phyloP scores from a whole-genome alignment of 2,329 filamentous ascomycete genomes.

The Claviceps pazoutovae region DNA sequence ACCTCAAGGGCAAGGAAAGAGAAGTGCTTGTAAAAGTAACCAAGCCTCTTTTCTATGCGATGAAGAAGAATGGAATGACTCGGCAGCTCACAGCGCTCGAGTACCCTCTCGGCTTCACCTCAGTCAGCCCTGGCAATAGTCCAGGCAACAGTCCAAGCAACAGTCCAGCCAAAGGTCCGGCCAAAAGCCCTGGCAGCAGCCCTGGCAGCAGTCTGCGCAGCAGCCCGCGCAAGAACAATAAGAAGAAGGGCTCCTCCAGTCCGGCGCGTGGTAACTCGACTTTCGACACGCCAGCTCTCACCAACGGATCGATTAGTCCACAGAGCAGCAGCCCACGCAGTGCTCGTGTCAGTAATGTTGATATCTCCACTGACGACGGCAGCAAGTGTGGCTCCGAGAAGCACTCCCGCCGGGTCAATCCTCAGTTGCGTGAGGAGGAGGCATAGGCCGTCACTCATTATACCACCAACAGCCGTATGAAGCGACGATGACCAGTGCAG shows the following conservation, averaged over 20 bases:
- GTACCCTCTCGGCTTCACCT: conserved; percentile 16
- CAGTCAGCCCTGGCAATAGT: conserved; percentile 6
- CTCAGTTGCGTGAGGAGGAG: conserved; percentile 17
- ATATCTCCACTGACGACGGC: conserved; percentile 19
- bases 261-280: conserved; percentile 36
- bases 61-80: conserved; percentile 51
- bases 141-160: background rate
- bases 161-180: background rate
- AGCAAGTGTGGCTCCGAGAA: conserved; percentile 11
- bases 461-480: background rate
- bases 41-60: conserved; percentile 42
- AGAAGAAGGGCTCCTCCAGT: conserved; percentile 21
- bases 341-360: conserved; percentile 42
- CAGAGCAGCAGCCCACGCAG: conserved; percentile 53
- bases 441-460: conserved; percentile 9
- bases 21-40: conserved; percentile 48
- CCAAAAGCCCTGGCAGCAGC: background rate
- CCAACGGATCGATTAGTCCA: conserved; percentile 55
- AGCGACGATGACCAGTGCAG: background rate
- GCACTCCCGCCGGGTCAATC: conserved; percentile 6
- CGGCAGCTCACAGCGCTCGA: conserved; percentile 39
- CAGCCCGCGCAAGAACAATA: background rate
- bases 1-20: conserved; percentile 46
- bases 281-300: conserved; percentile 51
- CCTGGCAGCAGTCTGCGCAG: background rate